phyloP scores from a whole-genome alignment of 176 grass and related monocot species.

The Carex myosuroides region DNA sequence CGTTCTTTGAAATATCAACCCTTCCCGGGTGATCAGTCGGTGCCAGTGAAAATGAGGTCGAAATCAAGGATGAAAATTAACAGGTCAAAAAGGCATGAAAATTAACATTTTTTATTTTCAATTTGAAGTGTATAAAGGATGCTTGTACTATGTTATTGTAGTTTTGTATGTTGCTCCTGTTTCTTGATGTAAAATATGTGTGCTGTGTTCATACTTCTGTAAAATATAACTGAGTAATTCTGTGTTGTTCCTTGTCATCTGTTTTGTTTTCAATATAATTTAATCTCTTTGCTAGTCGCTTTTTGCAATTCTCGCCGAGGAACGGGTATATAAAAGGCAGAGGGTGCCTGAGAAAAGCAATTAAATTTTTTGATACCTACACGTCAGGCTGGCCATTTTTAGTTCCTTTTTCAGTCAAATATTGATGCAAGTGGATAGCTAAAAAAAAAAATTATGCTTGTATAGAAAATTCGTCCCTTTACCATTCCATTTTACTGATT shows the following conservation, averaged over 20 bases:
- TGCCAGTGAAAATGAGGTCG: conserved; percentile 13
- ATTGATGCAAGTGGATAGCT: not conserved
- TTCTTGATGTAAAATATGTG: not conserved
- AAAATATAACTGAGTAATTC: not conserved
- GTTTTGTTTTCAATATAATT: not conserved
- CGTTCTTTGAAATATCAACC: conserved; percentile 71
- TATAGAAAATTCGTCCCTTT: not conserved
- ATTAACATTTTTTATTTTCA: not conserved
- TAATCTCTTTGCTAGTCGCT: not conserved
- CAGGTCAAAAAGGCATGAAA: not conserved
- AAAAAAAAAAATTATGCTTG: not conserved
- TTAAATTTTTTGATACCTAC: not conserved
- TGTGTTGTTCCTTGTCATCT: not conserved
- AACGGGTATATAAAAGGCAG: not conserved
- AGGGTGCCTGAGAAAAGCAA: not conserved
- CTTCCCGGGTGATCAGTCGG: conserved; percentile 23
- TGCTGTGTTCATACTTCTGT: not conserved
- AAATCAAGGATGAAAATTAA: conserved; percentile 7
- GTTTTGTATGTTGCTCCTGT: not conserved
- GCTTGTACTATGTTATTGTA: not conserved
- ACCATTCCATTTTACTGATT: too few relatives aligned
- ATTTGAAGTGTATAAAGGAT: not conserved
- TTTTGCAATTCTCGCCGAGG: not conserved
- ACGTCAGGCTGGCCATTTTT: not conserved
- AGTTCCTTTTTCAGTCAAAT: not conserved